These are phyloP conservation scores for Scheffersomyces stambukii DNA, from an alignment of 1,139 yeast species.

Conservation along the genomic window DNA sequence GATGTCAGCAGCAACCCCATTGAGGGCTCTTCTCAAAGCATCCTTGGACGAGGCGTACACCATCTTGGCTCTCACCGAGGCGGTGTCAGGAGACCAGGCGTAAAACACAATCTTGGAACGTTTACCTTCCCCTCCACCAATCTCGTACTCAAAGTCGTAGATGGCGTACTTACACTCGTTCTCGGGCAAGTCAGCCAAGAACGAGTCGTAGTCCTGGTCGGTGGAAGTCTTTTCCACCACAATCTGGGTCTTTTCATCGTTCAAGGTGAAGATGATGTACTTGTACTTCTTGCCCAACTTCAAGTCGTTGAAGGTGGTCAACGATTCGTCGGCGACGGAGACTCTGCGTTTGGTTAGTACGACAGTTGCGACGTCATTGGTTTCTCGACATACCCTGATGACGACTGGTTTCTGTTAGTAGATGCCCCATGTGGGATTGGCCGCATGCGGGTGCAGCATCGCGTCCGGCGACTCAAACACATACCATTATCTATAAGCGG, in stretches of 20 bases:
- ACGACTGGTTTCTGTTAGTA: constrained; percentile 40
- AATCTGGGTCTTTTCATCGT: constrained; percentile 83
- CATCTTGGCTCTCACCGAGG: constrained; percentile 94
- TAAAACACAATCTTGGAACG: constrained; percentile 89
- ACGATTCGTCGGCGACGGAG: constrained; percentile 92
- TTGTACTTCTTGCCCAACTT: constrained; percentile 90
- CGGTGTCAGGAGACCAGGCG: constrained; percentile 98
- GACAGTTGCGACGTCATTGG: constrained; percentile 1
- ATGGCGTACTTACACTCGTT: constrained; percentile 95
- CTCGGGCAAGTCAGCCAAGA: constrained; percentile 87
- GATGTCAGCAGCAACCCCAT: constrained; percentile 88
- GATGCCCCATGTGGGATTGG: no score
- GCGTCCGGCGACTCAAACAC: no score
- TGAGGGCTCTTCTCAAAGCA: constrained; percentile 94
- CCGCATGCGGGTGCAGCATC: no score
- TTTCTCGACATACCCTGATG: constrained; percentile 56
- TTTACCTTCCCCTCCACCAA: constrained; percentile 89
- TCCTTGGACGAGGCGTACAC: constrained; percentile 97
- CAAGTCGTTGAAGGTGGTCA: constrained; percentile 89
- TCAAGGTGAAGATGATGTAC: constrained; percentile 76
- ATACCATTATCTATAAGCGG: no score
- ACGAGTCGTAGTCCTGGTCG: constrained; percentile 71
- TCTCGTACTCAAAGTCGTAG: constrained; percentile 93
- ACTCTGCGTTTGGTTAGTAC: constrained; percentile 50
- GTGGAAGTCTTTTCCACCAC: constrained; percentile 82